These are phyloP conservation scores for Crithidia acanthocephali DNA, from an alignment of 208 protist genomes.

Conservation along the genomic window DNA sequence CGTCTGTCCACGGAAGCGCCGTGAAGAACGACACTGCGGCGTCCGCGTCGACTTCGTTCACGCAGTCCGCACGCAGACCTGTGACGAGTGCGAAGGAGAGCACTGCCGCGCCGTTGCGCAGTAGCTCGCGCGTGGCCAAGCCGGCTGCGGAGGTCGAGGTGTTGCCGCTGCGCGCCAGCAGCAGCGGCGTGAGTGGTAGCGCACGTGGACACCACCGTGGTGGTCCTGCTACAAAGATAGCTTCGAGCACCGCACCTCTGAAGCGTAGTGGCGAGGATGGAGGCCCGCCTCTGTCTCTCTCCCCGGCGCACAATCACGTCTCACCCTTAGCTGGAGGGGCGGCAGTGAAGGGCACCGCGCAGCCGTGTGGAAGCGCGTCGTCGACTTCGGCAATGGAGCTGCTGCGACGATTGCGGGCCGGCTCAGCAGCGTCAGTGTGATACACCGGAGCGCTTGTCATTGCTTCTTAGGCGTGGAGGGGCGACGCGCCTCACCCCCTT, in stretches of 20 bases:
- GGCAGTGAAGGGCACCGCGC: background rate
- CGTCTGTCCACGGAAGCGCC: background rate
- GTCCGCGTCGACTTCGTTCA: too few relatives aligned
- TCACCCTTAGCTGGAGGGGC: too few relatives aligned
- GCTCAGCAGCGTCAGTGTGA: conserved; percentile 4
- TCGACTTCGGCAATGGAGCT: conserved; percentile 32
- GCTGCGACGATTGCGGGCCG: conserved; percentile 33
- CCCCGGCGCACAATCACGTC: background rate
- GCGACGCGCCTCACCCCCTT: too few relatives aligned
- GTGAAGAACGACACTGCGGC: background rate
- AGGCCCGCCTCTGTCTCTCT: background rate
- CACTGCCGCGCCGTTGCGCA: background rate
- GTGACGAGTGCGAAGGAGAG: background rate
- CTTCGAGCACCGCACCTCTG: background rate
- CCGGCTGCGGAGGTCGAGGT: background rate
- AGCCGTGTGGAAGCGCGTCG: background rate
- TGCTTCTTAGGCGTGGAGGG: too few relatives aligned
- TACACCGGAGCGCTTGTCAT: too few relatives aligned
- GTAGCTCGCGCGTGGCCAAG: background rate
- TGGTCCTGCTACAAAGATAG: background rate
- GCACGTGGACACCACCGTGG: background rate
- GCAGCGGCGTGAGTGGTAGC: background rate
- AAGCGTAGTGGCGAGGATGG: background rate
- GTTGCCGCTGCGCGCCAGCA: background rate
- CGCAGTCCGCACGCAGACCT: background rate